Percentiles rank a stretch among this genome's conserved stretches.
Evolutionary conservation across 257 asterid species (phyloP).

Genomic region (Fraxinus pennsylvanica): DNA sequence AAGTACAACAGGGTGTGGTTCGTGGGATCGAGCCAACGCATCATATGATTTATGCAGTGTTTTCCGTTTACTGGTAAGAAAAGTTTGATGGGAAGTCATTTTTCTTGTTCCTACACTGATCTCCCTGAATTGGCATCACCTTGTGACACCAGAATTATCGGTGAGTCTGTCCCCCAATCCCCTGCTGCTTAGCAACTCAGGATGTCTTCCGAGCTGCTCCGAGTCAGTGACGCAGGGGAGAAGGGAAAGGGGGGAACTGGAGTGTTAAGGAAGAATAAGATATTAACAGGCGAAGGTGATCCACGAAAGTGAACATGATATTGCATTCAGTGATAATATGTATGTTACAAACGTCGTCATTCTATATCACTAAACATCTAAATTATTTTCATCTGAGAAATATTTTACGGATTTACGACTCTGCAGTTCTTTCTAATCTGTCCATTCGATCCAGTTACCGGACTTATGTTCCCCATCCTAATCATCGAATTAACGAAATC

Average conservation of each 20-base stretch:
- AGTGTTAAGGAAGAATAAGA: background rate
- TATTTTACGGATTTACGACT: constrained; percentile 38
- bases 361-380: background rate
- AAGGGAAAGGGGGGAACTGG: background rate
- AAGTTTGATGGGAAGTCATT: background rate
- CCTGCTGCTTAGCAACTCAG: background rate
- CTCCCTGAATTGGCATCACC: background rate
- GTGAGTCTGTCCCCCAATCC: background rate
- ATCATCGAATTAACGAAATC: constrained; percentile 68
- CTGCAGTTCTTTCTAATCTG: constrained; percentile 70
- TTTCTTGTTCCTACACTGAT: background rate
- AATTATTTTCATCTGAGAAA: background rate
- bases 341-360: background rate
- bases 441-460: constrained; percentile 58
- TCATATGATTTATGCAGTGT: background rate
- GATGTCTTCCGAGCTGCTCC: background rate
- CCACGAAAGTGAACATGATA: background rate
- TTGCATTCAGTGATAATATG: background rate
- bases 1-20: too few relatives aligned
- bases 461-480: constrained; percentile 67
- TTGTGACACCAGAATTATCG: background rate
- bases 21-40: too few relatives aligned
- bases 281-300: background rate
- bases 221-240: background rate
- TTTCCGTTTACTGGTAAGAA: background rate